Evolutionary conservation across 2,329 filamentous ascomycete species (phyloP), one percentile per base, ranked within the genome.

Genomic region (Penicillium oxalicum): DNA sequence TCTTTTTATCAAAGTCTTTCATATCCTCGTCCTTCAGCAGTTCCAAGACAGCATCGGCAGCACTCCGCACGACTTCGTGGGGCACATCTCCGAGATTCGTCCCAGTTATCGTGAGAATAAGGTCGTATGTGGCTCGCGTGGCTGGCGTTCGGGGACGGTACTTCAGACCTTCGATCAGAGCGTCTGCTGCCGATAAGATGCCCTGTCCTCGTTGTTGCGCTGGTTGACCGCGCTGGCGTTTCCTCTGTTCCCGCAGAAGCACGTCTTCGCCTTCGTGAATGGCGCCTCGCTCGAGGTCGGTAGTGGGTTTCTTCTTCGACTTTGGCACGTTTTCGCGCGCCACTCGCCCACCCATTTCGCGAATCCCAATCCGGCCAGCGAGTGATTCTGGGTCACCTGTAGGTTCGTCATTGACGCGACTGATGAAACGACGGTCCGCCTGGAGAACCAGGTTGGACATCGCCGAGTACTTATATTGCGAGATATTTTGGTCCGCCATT

Each of bases 391-490:
- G 94, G 69, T 98, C 93, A 62, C 93, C 93, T 44, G 91, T 97
- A 56, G 89, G 85, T 75, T 98, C 94, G 73, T 98, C 91, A 61
- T 85, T 90, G 63, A 90, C 84, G 69, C 93, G 84, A 56, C 89
- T 89, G 62, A 95, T 86, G 69, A 98, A 97, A 63, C 93, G 86
- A 75, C 91, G 86, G 77, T 98, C 93, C 76, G 90, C 91, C 87
- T 98, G 93, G 82, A 98, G 88, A 69, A 98, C 93, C 89, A 98
- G 86, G 83, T 98, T 98, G 76, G 93, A 98, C 93, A 98, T 97
- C 72, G 88, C 90, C 83, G 90, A 90, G 82, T 96, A 95, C 74
- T 96, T 96, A 81, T 95, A 96, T 74, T 95, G 91, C 72, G 89
- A 91, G 65, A 95, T 87, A 86, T 80, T 77, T 56, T 76, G 73